A percentile compares a stretch with the other conserved stretches of the same genome.
Evolutionary conservation across 164 flowering plant species (phyloP).

Genomic region (Vitis rupestris): DNA sequence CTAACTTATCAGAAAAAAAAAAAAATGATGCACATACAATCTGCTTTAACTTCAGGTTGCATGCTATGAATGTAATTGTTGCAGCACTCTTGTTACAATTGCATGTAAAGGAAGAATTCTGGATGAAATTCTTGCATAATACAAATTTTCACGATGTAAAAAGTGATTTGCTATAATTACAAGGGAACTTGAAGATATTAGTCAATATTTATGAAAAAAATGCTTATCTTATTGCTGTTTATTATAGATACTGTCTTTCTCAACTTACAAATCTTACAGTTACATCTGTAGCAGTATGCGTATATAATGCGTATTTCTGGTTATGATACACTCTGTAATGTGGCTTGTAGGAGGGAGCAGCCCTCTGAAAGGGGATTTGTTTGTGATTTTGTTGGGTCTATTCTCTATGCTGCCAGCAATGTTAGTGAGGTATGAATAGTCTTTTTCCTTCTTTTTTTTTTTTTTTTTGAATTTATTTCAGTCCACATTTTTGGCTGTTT

Average conservation of each 20-base stretch:
- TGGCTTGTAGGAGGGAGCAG: slow-evolving; percentile 62
- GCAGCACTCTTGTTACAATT: too few relatives aligned
- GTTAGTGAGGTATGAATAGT: slow-evolving; percentile 75
- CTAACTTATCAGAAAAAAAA: too few relatives aligned
- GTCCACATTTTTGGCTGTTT: neutral
- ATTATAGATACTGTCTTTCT: neutral
- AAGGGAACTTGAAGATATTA: too few relatives aligned
- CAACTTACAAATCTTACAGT: neutral
- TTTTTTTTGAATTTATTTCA: too few relatives aligned
- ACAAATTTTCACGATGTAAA: neutral
- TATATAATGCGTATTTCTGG: neutral
- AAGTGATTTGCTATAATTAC: too few relatives aligned
- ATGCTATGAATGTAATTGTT: neutral
- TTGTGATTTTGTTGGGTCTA: slow-evolving; percentile 80
- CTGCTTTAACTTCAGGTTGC: too few relatives aligned
- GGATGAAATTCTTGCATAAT: neutral
- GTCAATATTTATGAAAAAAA: too few relatives aligned
- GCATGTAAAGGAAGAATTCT: neutral
- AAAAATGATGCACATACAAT: too few relatives aligned
- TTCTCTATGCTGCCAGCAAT: slow-evolving; percentile 83
- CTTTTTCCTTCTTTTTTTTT: neutral
- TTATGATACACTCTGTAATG: neutral
- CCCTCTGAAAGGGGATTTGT: slow-evolving; percentile 82
- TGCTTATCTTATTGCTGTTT: neutral
- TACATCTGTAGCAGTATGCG: neutral